Percentiles rank a stretch among this genome's conserved stretches.
Evolutionary conservation across 176 grass and related monocot genomes (phyloP).

Genomic region (Alopecurus myosuroides): DNA sequence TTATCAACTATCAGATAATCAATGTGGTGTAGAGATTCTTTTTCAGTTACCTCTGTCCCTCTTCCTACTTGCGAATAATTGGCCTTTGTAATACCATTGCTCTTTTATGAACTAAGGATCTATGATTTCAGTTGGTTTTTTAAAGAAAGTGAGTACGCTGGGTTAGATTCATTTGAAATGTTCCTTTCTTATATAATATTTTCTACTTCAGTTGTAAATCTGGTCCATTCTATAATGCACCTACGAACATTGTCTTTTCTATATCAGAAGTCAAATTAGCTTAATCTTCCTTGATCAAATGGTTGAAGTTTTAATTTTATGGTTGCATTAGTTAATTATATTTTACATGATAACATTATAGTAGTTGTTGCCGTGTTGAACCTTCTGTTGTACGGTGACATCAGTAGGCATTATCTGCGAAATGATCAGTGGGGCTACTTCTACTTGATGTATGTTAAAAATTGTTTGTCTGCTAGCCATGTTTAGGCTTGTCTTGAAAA

Average conservation of each 20-base stretch:
- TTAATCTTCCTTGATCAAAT: neutral
- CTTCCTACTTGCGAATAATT: too few relatives aligned
- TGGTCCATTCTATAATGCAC: neutral
- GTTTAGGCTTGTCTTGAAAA: neutral
- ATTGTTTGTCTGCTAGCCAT: neutral
- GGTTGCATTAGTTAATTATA: neutral
- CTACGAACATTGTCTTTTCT: neutral
- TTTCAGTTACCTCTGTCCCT: too few relatives aligned
- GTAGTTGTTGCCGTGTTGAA: neutral
- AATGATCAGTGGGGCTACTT: neutral
- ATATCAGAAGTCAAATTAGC: neutral
- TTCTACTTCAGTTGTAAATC: neutral
- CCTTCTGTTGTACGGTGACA: neutral
- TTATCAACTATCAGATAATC: too few relatives aligned
- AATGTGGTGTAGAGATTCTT: too few relatives aligned
- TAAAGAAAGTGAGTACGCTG: too few relatives aligned
- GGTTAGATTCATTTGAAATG: too few relatives aligned
- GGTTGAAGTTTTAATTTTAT: neutral
- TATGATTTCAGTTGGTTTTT: too few relatives aligned
- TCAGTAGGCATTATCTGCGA: neutral
- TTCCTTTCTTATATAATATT: too few relatives aligned
- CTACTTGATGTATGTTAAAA: neutral
- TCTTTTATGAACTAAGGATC: too few relatives aligned
- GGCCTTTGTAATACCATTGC: too few relatives aligned
- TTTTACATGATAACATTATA: neutral